A percentile compares a stretch with the other conserved stretches of the same genome.
These are phyloP conservation scores for Papilionanthe hybrid DNA, from an alignment of 116 monocot genomes.

Conservation along the genomic window DNA sequence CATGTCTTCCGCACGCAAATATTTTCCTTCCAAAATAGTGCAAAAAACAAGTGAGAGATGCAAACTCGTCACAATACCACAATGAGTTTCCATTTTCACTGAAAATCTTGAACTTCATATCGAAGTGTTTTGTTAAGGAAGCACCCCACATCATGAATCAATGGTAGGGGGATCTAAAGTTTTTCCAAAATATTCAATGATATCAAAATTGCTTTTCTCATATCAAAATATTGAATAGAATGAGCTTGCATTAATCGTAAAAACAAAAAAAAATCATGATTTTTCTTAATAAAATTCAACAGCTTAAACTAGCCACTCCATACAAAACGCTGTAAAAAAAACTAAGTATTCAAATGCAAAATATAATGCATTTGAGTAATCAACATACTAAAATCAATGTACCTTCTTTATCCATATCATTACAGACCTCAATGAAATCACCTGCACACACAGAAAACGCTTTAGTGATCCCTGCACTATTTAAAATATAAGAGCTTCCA, in stretches of 20 bases:
- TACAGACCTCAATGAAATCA: slow-evolving; percentile 96
- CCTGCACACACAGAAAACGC: slow-evolving; percentile 99
- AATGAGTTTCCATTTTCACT: background rate
- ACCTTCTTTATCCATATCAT: slow-evolving; percentile 81
- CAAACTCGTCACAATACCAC: background rate
- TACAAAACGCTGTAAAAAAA: background rate
- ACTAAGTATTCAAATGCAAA: background rate
- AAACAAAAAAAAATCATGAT: too few species aligned
- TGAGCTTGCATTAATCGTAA: slow-evolving; percentile 1
- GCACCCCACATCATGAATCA: background rate
- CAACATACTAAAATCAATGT: background rate
- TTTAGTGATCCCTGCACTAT: slow-evolving; percentile 92
- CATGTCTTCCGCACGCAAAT: too few species aligned
- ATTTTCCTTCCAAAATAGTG: too few species aligned
- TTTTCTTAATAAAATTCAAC: background rate
- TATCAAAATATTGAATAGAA: background rate
- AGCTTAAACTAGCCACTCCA: background rate
- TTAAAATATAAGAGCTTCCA: slow-evolving; percentile 8
- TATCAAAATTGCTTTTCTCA: background rate
- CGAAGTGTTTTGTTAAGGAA: background rate
- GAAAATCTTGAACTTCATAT: background rate
- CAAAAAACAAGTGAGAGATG: background rate
- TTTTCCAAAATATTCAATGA: background rate
- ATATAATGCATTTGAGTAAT: background rate
- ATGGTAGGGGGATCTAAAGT: background rate